Conservation (phyloP, 768 basidiomycete genomes). For the Suillus occidentalis region DNA sequence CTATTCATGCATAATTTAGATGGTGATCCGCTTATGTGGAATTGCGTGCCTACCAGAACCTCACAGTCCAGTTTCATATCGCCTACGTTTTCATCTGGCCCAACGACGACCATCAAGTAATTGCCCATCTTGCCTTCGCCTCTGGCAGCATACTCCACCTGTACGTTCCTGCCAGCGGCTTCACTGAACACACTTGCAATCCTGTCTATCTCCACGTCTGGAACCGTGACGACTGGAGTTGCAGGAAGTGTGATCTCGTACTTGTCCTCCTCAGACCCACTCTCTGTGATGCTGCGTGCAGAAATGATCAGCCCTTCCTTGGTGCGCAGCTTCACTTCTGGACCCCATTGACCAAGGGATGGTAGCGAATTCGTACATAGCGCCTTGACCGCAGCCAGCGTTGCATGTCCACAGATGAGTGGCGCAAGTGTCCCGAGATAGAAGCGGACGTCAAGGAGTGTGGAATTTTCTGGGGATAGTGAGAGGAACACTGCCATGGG, state of each 20-base stretch:
- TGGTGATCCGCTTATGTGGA: constrained; percentile 21
- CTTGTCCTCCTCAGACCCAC: constrained; percentile 12
- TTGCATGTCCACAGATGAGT: constrained; percentile 45
- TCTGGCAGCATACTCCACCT: constrained; percentile 36
- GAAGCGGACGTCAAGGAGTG: constrained; percentile 41
- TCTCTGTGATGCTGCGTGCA: constrained; percentile 7
- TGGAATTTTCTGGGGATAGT: constrained; percentile 17
- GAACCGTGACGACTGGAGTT: constrained; percentile 23
- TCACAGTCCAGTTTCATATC: constrained; percentile 31
- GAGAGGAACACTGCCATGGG: constrained; percentile 42
- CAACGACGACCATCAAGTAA: constrained; percentile 45
- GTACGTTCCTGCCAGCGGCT: constrained; percentile 37
- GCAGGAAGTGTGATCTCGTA: constrained; percentile 41
- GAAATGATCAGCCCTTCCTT: constrained; percentile 29
- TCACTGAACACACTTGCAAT: constrained; percentile 33
- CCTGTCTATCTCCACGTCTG: constrained; percentile 30
- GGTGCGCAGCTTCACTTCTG: constrained; percentile 31
- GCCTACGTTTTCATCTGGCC: constrained; percentile 38
- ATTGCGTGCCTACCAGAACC: constrained; percentile 32
- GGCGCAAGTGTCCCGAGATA: constrained; percentile 34
- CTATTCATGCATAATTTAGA: neutral
- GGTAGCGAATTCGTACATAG: constrained; percentile 25
- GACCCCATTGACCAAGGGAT: constrained; percentile 23
- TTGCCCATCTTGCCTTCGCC: constrained; percentile 35
- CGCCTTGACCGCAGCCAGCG: constrained; percentile 43